Base-by-base conservation (phyloP, 169 alveolate species). In the Plasmodium vinckei region DNA sequence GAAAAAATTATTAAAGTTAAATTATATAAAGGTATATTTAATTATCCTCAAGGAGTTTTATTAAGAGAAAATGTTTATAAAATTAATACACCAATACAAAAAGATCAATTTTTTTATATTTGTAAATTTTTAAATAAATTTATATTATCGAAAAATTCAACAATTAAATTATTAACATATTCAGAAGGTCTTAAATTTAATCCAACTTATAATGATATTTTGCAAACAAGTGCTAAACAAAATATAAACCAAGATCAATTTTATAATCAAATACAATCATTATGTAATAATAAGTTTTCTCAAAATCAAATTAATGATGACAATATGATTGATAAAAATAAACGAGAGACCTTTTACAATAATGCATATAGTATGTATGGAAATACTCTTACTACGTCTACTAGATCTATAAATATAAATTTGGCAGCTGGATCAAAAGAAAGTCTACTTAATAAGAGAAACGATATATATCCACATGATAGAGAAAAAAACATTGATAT, bases 61-160 rank as follows among this genome's bases (percentile, higher is more conserved):
- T 56, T 77, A 57, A 77, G 88, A 44, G 88, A 77, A 4, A 77
- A 77, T 64, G 63, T 77, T 46, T 77, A 77, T 57, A 61, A 64
- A 64, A 47, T 77, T 39, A 77, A 77, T 27, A n/a, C 61, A 13
- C 59, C 73, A 1, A 56, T 64, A 25, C 63, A 51, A 44, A 77
- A 77, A 6, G 59, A 77, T 0, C 69, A 64, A 49, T 49, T 65
- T 63, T 46, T 77, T 63, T 77, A 77, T 64, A 68, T 77, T 21
- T 77, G 88, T 42, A 19, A 23, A 13, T 51, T 63, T 77, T 19
- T 77, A 23, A 49, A 51, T 17, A 39, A 54, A 15, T 77, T 77
- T 63, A 33, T 63, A 42, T 51, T 77, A 42, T 53, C 53, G 27
- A 77, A 49, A 27, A 47, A 44, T 15, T 51, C 59, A 0, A 15